Base-by-base conservation (phyloP, 768 basidiomycete species). In the Tubosaeta sp. region DNA sequence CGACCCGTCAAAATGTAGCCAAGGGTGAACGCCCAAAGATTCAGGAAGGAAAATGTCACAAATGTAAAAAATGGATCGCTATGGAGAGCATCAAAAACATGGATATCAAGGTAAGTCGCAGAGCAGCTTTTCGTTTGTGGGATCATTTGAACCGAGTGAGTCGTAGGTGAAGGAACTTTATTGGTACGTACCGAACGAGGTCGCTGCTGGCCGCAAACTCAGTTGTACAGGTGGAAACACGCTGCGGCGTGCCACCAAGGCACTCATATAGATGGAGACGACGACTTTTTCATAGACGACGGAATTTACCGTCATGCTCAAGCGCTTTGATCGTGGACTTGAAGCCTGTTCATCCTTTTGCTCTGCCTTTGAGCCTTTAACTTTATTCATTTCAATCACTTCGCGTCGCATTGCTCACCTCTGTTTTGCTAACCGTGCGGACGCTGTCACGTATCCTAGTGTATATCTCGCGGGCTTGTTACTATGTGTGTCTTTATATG, bases 11-110 rank as follows among this genome's bases (percentile, higher is more conserved):
- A 3, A 69, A 75, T 31, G 62, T 79, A 1, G 76, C 74, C 9
- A 87, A 84, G 63, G 74, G 77, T 40, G 86, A 91, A 61, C 81
- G 82, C 50, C 53, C 67, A 0, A 58, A 69, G 24, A 75, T 90
- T 52, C 72, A 78, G 39, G 80, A 92, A 58, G 90, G 88, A 3
- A 81, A 78, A 58, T 93, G 90, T 58, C 89, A 92, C 71, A 81
- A 79, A 58, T 93, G 90, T 67, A 60, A 66, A 21, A 79, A 78
- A 55, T 93, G 90, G 89, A 70, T 90, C 18, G 66, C 77, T 1
- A 69, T 91, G 5, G 83, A 91, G 61, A 85, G 87, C 8, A 67
- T 87, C 49, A 91, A 90, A 69, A 77, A 82, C 56, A 76, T 86
- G 46, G 82, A 87, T 43, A 77, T 80, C 49, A 90, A 90, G 77